Percentiles rank a stretch among this genome's conserved stretches.
These are phyloP conservation scores for Zizania palustris DNA, from an alignment of 202 grass and related monocot genomes.

Conservation along the genomic window DNA sequence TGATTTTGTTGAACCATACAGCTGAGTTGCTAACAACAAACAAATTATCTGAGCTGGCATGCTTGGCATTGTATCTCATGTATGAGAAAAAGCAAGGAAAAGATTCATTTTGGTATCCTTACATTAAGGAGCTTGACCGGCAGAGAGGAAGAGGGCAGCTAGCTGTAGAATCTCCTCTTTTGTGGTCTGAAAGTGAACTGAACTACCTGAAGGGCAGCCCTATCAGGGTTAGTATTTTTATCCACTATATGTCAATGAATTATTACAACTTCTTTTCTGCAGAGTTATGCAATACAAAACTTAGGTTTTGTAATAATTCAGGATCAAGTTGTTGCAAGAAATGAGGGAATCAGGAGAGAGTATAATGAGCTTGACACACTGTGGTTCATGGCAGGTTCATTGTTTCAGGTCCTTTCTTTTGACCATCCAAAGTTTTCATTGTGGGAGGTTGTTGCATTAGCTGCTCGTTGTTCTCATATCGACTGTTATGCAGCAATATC, in stretches of 20 bases:
- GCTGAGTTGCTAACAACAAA: conserved; percentile 96
- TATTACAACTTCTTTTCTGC: not conserved
- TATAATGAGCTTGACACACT: conserved; percentile 95
- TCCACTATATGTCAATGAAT: conserved; percentile 20
- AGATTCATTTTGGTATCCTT: conserved; percentile 91
- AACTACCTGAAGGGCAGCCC: conserved; percentile 86
- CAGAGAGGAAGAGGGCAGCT: conserved; percentile 95
- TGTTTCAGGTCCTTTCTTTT: conserved; percentile 78
- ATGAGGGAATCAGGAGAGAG: conserved; percentile 90
- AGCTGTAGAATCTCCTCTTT: conserved; percentile 91
- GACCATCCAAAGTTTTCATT: conserved; percentile 26
- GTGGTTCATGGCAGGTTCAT: conserved; percentile 99
- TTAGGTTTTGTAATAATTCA: conserved; percentile 38
- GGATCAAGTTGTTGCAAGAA: conserved; percentile 86
- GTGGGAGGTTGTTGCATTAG: conserved; percentile 3
- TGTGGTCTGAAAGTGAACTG: conserved; percentile 91
- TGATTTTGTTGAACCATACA: conserved; percentile 47
- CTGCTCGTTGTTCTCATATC: conserved; percentile 38
- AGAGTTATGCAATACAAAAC: conserved; percentile 21
- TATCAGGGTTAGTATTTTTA: conserved; percentile 60
- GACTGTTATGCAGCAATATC: conserved; percentile 83
- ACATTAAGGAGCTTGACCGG: conserved; percentile 90
- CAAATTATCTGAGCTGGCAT: conserved; percentile 97
- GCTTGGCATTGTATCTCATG: conserved; percentile 98
- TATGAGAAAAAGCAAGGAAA: conserved; percentile 99